Conservation (phyloP, 345 rosid genomes). For the Bruguiera sexangula region DNA sequence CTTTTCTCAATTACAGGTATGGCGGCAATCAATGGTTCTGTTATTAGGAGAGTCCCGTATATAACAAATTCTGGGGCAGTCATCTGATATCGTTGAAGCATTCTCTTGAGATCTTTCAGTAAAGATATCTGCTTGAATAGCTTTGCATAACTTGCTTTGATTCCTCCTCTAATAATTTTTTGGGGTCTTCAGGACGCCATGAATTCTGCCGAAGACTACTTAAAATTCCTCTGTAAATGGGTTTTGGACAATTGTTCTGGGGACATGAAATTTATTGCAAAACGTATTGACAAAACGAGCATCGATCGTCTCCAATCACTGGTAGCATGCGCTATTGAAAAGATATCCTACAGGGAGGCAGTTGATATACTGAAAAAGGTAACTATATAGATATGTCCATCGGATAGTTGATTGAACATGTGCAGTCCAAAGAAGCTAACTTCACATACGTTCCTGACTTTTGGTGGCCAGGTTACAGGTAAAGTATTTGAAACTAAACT, state of each 20-base stretch:
- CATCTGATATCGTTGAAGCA: too few relatives aligned
- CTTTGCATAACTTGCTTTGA: background rate
- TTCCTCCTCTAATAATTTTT: background rate
- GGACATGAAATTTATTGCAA: conserved; percentile 60
- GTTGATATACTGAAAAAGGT: conserved; percentile 60
- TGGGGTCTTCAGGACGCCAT: conserved; percentile 62
- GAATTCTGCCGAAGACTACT: conserved; percentile 65
- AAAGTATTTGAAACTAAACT: conserved; percentile 51
- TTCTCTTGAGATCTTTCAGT: background rate
- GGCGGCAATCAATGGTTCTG: conserved; percentile 8
- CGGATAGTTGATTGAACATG: background rate
- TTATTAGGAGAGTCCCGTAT: background rate
- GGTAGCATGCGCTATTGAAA: conserved; percentile 39
- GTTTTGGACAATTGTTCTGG: conserved; percentile 51
- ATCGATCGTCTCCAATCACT: conserved; percentile 50
- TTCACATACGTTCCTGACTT: background rate
- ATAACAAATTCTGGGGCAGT: too few relatives aligned
- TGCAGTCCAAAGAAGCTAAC: background rate
- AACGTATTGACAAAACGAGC: conserved; percentile 53
- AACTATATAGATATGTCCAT: background rate
- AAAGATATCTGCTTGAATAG: too few relatives aligned
- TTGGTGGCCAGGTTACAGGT: conserved; percentile 38
- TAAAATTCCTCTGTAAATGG: conserved; percentile 78
- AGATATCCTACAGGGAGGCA: conserved; percentile 60
- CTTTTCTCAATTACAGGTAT: conserved; percentile 74